Evolutionary conservation across 2,329 filamentous ascomycete genomes (phyloP).

Genomic region (Monosporascus sp.): DNA sequence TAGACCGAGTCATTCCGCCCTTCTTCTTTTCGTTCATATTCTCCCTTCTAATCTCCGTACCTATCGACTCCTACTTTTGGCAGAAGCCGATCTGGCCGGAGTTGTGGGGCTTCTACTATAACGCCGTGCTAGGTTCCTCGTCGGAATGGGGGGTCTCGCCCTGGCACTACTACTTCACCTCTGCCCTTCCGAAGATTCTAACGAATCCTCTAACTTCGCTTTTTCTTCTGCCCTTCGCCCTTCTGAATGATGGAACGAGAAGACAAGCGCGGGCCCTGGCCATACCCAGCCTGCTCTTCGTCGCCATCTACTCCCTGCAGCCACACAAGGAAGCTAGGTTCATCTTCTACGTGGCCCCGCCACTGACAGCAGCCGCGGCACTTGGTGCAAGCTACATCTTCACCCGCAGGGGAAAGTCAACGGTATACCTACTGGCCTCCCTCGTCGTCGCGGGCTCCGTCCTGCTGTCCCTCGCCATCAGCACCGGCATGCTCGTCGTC

Average conservation of each 20-base stretch:
- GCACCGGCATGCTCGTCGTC: conserved; percentile 64
- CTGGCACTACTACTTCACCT: conserved; percentile 81
- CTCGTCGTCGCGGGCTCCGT: conserved; percentile 55
- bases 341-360: conserved; percentile 81
- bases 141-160: conserved; percentile 84
- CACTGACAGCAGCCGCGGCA: conserved; percentile 72
- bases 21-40: conserved; percentile 61
- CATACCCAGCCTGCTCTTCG: conserved; percentile 65
- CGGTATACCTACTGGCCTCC: conserved; percentile 50
- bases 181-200: conserved; percentile 75
- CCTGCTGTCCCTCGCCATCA: conserved; percentile 53
- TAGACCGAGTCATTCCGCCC: conserved; percentile 51
- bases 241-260: conserved; percentile 42
- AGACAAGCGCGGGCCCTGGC: conserved; percentile 45
- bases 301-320: conserved; percentile 77
- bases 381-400: conserved; percentile 69
- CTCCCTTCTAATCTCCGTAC: conserved; percentile 65
- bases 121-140: conserved; percentile 77
- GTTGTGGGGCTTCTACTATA: conserved; percentile 83
- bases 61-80: conserved; percentile 92
- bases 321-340: conserved; percentile 97
- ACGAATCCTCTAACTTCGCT: conserved; percentile 68
- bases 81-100: conserved; percentile 85
- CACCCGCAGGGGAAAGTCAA: conserved; percentile 58
- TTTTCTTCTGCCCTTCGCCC: conserved; percentile 49